Base-by-base conservation (phyloP, 2,329 filamentous ascomycete species). In the Coniochaeta sp. region DNA sequence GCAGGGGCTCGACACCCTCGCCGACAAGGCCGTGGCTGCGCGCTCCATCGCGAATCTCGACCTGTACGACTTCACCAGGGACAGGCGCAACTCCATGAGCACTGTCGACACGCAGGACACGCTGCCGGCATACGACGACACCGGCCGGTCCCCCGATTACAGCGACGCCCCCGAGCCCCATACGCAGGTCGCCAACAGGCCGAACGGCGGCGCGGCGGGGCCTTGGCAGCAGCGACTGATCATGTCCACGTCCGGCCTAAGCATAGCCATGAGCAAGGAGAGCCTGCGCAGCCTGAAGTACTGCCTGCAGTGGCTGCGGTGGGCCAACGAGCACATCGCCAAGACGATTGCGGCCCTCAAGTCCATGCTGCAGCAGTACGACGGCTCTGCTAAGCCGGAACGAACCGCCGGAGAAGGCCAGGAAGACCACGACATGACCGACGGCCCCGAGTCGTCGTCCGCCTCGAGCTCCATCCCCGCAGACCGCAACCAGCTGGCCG, bases 241-340 rank as follows among this genome's bases (percentile, higher is more conserved):
- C 65, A 90, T 96, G 71, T 93, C 91, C 5, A 97, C 93, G 0
- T 96, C 92, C 0, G 93, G 92, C 0, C 81, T 98, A 0, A 92
- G 92, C 64, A 88, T 96, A 17, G 92, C 95, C 1, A 91, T 99
- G 82, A 96, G 89, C 68, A 89, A 96, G 19, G 89, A 95, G 68
- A 96, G 91, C 24, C 77, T 97, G 9, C 85, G 87, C 58, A 95
- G 89, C 62, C 77, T 99, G 47, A 91, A 90, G 67, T 93, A 91
- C 67, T 97, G 93, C 64, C 77, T 98, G 1, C 82, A 83, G 26
- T 90, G 92, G 81, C 78, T 98, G 55, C 84, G 87, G 28, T 89
- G 88, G 81, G 91, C 91, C 1, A 96, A 96, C 62, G 86, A 85
- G 7, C 90, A 91, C 70, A 86, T 98, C 60, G 86, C 88, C 55